Conservation (phyloP, 306 rosid species). For the Ormosia semicastrata region DNA sequence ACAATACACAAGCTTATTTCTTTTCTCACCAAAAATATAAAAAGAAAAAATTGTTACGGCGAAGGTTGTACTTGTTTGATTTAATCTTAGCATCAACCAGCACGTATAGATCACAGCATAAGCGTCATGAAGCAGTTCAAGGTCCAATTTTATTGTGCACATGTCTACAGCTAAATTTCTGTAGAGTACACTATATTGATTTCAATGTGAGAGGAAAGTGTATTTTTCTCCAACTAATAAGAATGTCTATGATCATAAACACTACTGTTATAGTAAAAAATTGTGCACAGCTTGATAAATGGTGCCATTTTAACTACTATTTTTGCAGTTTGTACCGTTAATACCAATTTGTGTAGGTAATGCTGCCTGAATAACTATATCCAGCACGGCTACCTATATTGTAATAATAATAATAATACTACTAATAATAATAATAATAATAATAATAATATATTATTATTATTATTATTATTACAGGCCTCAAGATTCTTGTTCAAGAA, state of each 20-base stretch:
- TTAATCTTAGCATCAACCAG: background rate
- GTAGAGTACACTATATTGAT: background rate
- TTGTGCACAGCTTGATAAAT: too few relatives aligned
- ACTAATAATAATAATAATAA: too few relatives aligned
- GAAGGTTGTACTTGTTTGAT: background rate
- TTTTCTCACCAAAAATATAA: background rate
- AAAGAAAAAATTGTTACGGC: background rate
- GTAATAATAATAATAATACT: too few relatives aligned
- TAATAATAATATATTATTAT: background rate
- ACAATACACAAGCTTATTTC: slow-evolving; percentile 17
- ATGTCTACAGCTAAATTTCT: background rate
- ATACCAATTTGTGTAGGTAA: too few relatives aligned
- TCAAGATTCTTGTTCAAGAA: background rate
- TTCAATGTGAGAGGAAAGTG: background rate
- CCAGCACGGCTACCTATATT: background rate
- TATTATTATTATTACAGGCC: background rate
- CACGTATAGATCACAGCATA: background rate
- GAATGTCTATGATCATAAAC: too few relatives aligned
- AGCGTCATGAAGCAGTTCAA: background rate
- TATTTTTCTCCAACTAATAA: too few relatives aligned
- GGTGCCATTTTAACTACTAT: background rate
- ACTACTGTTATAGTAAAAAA: too few relatives aligned
- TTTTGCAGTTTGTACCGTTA: background rate
- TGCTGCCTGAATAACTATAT: background rate
- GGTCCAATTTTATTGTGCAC: background rate